phyloP scores from a whole-genome alignment of 176 grass and related monocot species.

The Eremochloa ophiuroides region DNA sequence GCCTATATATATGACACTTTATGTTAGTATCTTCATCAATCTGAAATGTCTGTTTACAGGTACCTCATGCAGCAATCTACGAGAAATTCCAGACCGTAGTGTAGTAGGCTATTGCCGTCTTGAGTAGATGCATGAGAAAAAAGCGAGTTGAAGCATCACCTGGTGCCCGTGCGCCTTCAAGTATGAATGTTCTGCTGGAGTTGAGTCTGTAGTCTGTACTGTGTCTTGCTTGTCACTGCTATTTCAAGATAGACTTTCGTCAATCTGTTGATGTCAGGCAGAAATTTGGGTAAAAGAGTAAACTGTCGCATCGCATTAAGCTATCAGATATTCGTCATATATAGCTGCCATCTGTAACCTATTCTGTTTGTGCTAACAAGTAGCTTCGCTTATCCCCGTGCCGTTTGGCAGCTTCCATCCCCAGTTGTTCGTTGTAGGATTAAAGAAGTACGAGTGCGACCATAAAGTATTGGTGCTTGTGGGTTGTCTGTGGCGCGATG shows the following conservation, averaged over 20 bases:
- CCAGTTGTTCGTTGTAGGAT: not conserved
- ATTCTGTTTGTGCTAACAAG: not conserved
- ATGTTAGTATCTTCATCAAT: not conserved
- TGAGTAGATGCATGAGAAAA: not conserved
- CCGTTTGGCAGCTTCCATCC: not conserved
- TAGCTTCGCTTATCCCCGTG: not conserved
- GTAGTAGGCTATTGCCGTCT: not conserved
- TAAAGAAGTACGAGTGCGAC: not conserved
- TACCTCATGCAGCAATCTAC: constrained; percentile 40
- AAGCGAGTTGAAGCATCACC: not conserved
- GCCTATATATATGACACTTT: not conserved
- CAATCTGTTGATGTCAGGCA: not conserved
- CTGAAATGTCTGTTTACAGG: constrained; percentile 23
- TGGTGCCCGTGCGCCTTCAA: not conserved
- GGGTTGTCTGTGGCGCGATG: not conserved
- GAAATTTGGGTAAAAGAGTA: not conserved
- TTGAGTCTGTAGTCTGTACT: not conserved
- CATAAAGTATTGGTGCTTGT: constrained; percentile 17
- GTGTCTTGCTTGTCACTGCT: not conserved
- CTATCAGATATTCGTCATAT: not conserved
- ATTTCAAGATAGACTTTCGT: constrained; percentile 7
- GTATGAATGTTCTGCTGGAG: not conserved
- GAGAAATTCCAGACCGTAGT: constrained; percentile 24
- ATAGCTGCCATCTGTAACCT: not conserved
- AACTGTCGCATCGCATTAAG: not conserved